Evolutionary conservation across 2,329 filamentous ascomycete species (phyloP), one percentile per base, ranked within the genome.

Genomic region (Orbilia blumenaviensis): DNA sequence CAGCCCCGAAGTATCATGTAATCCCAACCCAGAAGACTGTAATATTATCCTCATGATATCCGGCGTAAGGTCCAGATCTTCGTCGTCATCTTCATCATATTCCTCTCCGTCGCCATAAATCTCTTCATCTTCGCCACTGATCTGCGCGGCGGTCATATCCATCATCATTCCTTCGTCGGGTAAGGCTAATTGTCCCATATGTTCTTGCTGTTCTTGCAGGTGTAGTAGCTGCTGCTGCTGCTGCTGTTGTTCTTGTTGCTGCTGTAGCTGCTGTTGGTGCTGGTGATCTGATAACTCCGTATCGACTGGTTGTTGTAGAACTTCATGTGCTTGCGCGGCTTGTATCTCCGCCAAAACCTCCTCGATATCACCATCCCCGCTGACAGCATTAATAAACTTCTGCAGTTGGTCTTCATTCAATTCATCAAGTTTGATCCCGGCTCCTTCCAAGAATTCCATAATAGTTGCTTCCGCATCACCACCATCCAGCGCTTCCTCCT

Each of bases 341-440:
- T 64, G 63, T 38, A 75, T 75, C 18, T 67, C 63, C 16, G 56
- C 63, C 4, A 75, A 12, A 9, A 75, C 42, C 8, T 63, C 56
- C 29, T 64, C 63, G n/a, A 75, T 68, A 50, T 75, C 71, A 6
- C 64, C 71, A 14, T 64, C 56, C 2, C 63, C 50, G 25, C 62
- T 67, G 27, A 75, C 63, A n/a, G 71, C 71, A 52, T 75, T 75
- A n/a, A 75, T 75, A 34, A 75, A 75, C 48, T 63, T 75, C 25
- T 75, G 71, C 18, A 75, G 23, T 21, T 75, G 63, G 9, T 75
- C 71, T 38, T 75, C 71, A n/a, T 56, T 56, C 27, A 75, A 52
- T 7, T 75, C 62, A 18, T 75, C 71, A 12, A 75, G 71, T 32
- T 64, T 75, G 32, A 75, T 75, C 14, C 71, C 71, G 1, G 71